Conservation (phyloP, 2,329 filamentous ascomycete genomes). For the Thelonectria rubi region DNA sequence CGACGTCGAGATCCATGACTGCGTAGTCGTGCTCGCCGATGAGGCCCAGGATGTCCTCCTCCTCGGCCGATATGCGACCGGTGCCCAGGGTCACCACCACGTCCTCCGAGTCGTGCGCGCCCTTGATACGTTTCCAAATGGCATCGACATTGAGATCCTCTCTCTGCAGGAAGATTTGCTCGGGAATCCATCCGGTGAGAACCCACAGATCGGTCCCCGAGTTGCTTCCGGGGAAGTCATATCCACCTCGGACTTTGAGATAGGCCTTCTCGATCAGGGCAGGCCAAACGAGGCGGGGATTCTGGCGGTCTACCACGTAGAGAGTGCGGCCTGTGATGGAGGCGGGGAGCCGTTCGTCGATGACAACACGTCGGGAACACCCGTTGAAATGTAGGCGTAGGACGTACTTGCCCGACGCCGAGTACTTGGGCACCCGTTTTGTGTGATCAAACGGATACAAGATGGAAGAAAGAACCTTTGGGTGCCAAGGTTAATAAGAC, state of each 20-base stretch:
- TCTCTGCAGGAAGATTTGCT: slow-evolving; percentile 90
- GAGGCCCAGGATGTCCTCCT: slow-evolving; percentile 83
- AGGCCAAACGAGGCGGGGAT: slow-evolving; percentile 87
- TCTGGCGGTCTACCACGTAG: slow-evolving; percentile 86
- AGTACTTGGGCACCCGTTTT: slow-evolving; percentile 67
- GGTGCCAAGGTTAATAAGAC: slow-evolving; percentile 10
- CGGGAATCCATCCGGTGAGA: slow-evolving; percentile 94
- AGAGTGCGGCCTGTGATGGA: slow-evolving; percentile 80
- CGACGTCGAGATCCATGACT: slow-evolving; percentile 78
- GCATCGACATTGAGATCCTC: slow-evolving; percentile 80
- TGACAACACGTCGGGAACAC: slow-evolving; percentile 83
- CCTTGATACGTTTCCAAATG: slow-evolving; percentile 81
- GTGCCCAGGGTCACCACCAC: slow-evolving; percentile 92
- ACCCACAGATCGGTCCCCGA: slow-evolving; percentile 95
- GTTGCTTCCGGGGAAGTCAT: slow-evolving; percentile 97
- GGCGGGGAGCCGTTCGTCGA: slow-evolving; percentile 87
- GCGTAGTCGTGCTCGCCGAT: slow-evolving; percentile 95
- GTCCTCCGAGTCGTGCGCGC: slow-evolving; percentile 78
- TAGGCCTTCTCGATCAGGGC: slow-evolving; percentile 96
- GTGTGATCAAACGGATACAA: slow-evolving; percentile 78
- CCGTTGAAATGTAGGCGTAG: slow-evolving; percentile 97
- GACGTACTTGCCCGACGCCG: slow-evolving; percentile 87
- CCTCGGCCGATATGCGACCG: slow-evolving; percentile 77
- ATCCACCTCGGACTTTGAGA: slow-evolving; percentile 91
- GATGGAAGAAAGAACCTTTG: slow-evolving; percentile 73